Evolutionary conservation across 129 eudicot genomes (phyloP).

Genomic region (Apium graveolens): DNA sequence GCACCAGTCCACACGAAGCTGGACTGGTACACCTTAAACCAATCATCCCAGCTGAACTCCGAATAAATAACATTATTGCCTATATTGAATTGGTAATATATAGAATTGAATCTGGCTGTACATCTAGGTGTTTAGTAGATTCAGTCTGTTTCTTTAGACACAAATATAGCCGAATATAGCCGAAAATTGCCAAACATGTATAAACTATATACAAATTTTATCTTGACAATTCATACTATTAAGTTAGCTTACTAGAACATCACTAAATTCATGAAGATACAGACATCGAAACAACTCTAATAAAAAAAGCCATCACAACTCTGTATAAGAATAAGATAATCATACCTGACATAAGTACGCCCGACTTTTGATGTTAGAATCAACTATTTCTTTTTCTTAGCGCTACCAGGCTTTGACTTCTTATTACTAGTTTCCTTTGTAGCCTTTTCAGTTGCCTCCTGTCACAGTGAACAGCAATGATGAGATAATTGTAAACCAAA

Average conservation of each 20-base stretch:
- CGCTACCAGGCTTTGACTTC: constrained; percentile 52
- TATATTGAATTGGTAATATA: not conserved
- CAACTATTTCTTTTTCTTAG: constrained; percentile 57
- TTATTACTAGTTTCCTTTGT: constrained; percentile 53
- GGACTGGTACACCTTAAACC: not conserved
- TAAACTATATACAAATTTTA: not conserved
- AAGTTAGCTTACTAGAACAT: not conserved
- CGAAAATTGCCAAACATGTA: not conserved
- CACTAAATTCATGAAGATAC: not conserved
- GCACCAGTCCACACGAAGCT: not conserved
- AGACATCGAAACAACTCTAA: not conserved
- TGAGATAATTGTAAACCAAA: not conserved
- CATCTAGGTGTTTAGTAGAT: not conserved
- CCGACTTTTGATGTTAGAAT: not conserved
- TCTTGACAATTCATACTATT: not conserved
- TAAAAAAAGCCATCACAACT: not conserved
- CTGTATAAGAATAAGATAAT: not conserved
- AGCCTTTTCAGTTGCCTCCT: constrained; percentile 50
- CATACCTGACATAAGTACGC: constrained; percentile 9
- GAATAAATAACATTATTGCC: not conserved
- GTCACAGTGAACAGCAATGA: constrained; percentile 10
- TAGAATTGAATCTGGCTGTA: not conserved
- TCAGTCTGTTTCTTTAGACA: not conserved
- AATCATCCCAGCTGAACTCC: not conserved
- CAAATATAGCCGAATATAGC: not conserved